Conservation (phyloP, 306 rosid species). For the Phaseolus lunatus region DNA sequence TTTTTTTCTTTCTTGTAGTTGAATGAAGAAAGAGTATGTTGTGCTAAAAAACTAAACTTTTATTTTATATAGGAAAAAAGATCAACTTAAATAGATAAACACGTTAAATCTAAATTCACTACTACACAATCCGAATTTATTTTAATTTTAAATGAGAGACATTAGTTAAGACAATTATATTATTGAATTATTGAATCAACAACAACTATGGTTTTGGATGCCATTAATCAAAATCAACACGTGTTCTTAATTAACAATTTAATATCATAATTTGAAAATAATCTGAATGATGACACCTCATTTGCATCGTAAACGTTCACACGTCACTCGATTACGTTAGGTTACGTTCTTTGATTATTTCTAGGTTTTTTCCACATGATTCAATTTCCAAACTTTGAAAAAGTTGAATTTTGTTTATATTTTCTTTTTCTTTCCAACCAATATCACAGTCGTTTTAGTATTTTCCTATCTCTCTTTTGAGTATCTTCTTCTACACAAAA, state of each 20-base stretch:
- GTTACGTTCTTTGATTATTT: neutral
- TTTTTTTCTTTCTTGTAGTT: no score
- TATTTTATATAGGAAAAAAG: no score
- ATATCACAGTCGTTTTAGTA: neutral
- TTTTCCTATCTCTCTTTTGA: neutral
- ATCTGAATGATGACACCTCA: neutral
- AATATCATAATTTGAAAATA: neutral
- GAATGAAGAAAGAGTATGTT: no score
- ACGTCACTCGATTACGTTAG: neutral
- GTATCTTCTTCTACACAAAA: neutral
- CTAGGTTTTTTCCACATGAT: slow-evolving; percentile 17
- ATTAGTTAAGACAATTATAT: no score
- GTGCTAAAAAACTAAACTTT: no score
- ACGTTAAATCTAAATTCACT: no score
- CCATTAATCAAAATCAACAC: no score
- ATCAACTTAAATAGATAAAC: no score
- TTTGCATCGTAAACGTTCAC: neutral
- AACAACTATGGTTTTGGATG: no score
- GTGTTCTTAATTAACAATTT: neutral
- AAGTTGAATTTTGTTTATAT: neutral
- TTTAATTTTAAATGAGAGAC: no score
- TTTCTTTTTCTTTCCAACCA: neutral
- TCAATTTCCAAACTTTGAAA: slow-evolving; percentile 3
- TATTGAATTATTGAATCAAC: no score
- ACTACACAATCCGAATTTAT: no score